Evolutionary conservation across 2,329 filamentous ascomycete species (phyloP), one percentile per base, ranked within the genome.

Genomic region (Aspergillus latus): DNA sequence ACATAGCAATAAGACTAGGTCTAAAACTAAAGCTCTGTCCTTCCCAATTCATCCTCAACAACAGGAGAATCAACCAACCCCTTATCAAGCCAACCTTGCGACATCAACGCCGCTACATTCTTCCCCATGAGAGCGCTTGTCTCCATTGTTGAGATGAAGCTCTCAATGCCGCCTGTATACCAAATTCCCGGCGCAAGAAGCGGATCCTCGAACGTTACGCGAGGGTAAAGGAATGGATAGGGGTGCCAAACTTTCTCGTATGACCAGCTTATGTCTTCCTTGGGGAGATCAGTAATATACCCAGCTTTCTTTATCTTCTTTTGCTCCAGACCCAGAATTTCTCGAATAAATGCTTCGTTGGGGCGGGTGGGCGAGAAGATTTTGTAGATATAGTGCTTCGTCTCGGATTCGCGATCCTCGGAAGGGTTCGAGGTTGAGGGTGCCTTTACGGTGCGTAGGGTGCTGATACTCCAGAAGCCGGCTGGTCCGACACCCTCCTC

Each of bases 71-170:
- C 51, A 45, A 50, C 49, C n/a, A 59, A 13, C 1, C 21, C 21
- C 15, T 64, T 30, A 26, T 64, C 80, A 53, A 81, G 72, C 57
- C 82, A 78, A 4, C 74, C 82, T 75, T 79, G 82, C 68, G 70
- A 67, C 48, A 84, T 84, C 60, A 84, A 80, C 54, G 79, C 78
- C 13, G 78, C 79, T 53, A 83, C 78, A 59, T 87, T 86, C 68
- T 73, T 79, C 4, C 94, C 94, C 85, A 94, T 94, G 63, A 97
- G 74, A 1, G 90, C 89, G 71, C 87, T 96, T 5, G 94, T 97
- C 79, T 99, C 94, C 94, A 99, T 97, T 0, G 92, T 96, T 8
- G 89, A 94, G 64, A 97, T 95, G 71, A 99, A 97, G 64, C 88
- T 88, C 75, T 97, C 93, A 43, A 97, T 95, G 0, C 82, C 82